A percentile compares a stretch with the other conserved stretches of the same genome.
These are phyloP conservation scores for Rostrohypoxylon terebratum DNA, from an alignment of 495 filamentous ascomycete genomes.

Conservation along the genomic window DNA sequence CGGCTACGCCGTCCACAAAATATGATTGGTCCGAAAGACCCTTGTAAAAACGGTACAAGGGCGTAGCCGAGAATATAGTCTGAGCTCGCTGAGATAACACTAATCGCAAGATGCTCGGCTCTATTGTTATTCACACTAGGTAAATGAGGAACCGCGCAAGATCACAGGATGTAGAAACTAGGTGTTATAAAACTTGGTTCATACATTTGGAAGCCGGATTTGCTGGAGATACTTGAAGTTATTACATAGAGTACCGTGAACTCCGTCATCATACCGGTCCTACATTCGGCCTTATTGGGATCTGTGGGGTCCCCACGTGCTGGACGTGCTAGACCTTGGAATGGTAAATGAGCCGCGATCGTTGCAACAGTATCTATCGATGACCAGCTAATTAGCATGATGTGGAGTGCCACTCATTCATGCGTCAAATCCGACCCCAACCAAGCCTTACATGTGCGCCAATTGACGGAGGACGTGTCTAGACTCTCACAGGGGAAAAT, in stretches of 20 bases:
- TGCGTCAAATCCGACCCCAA: slow-evolving; percentile 4
- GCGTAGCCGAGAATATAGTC: no score
- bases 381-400: neutral
- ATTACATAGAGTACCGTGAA: neutral
- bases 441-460: neutral
- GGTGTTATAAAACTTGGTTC: neutral
- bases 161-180: neutral
- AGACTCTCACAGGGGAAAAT: neutral
- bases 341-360: neutral
- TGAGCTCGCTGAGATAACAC: no score
- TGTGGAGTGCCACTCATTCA: slow-evolving; percentile 23
- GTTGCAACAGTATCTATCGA: slow-evolving; percentile 6
- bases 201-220: neutral
- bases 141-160: neutral
- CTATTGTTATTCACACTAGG: neutral
- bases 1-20: no score
- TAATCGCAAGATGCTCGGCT: neutral
- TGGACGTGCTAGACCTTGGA: slow-evolving; percentile 5
- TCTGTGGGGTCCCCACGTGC: slow-evolving; percentile 19
- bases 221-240: neutral
- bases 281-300: neutral
- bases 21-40: no score
- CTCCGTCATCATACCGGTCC: neutral
- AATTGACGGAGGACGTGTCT: neutral
- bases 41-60: no score